Conservation (phyloP, 2,329 filamentous ascomycete genomes). For the Fusarium solani-melongenae region DNA sequence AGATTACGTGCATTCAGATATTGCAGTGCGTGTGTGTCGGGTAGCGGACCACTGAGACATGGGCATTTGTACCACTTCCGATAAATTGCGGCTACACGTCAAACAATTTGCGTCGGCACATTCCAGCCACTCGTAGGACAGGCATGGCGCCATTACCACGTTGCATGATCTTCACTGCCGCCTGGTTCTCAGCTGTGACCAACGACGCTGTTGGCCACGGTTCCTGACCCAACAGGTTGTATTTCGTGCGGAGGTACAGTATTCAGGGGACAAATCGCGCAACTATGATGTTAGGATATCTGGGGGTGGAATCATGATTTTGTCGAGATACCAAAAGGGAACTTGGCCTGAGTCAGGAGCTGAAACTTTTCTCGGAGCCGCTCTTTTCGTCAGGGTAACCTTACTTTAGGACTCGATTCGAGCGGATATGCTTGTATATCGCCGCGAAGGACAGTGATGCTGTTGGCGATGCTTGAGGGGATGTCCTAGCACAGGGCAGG, state of each 20-base stretch:
- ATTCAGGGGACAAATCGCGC: not conserved
- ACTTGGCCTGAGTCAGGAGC: not conserved
- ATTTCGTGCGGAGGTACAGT: not conserved
- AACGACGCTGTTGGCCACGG: not conserved
- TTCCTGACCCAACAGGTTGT: not conserved
- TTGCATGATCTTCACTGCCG: not conserved
- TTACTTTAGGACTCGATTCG: not conserved
- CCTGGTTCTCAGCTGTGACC: not conserved
- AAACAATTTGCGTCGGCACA: not conserved
- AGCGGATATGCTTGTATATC: not conserved
- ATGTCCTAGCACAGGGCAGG: not conserved
- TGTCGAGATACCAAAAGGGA: not conserved
- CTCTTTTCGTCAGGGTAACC: not conserved
- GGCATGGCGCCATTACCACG: not conserved
- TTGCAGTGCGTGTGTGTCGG: not conserved
- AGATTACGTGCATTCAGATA: not conserved
- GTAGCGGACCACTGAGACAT: not conserved
- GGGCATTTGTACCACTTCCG: not conserved
- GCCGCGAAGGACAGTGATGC: not conserved
- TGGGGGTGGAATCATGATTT: not conserved
- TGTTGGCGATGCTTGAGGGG: not conserved
- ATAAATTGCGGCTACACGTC: not conserved
- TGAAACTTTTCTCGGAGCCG: not conserved
- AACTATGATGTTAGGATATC: not conserved
- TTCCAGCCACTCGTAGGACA: not conserved